phyloP scores from a whole-genome alignment of 2,329 filamentous ascomycete species.

The Exophiala phaeomuriformis region DNA sequence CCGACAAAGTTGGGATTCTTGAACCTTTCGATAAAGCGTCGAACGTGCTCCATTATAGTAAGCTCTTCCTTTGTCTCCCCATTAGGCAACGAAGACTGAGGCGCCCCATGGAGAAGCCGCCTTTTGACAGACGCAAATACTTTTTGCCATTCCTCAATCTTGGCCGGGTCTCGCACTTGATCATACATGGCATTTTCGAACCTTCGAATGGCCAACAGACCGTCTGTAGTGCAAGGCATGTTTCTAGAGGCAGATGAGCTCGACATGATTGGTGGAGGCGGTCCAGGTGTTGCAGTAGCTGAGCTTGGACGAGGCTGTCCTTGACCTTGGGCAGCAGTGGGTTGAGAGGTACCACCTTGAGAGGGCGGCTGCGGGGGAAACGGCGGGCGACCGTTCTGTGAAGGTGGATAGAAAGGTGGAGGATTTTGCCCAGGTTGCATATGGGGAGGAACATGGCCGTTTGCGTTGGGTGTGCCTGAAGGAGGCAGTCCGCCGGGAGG shows the following conservation, averaged over 20 bases:
- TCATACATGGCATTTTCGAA: constrained; percentile 24
- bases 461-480: constrained; percentile 5
- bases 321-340: constrained; percentile 8
- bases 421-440: constrained; percentile 9
- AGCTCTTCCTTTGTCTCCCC: constrained; percentile 24
- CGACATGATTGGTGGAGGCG: constrained; percentile 5
- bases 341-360: constrained; percentile 6
- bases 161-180: constrained; percentile 15
- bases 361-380: constrained; percentile 9
- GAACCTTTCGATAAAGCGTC: constrained; percentile 20
- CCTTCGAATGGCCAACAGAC: constrained; percentile 18
- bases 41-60: constrained; percentile 24
- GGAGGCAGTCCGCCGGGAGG: constrained; percentile 12
- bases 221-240: constrained; percentile 23
- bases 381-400: constrained; percentile 6
- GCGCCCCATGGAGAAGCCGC: constrained; percentile 22
- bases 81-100: constrained; percentile 14
- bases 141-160: constrained; percentile 17
- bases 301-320: constrained; percentile 13
- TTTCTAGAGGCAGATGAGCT: constrained; percentile 21
- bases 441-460: constrained; percentile 1
- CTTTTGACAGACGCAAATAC: constrained; percentile 24
- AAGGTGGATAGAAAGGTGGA: constrained; percentile 12
- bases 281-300: constrained; percentile 5
- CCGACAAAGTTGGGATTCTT: constrained; percentile 24